phyloP scores from a whole-genome alignment of 495 filamentous ascomycete species.

The Hypoxylon intermedium region DNA sequence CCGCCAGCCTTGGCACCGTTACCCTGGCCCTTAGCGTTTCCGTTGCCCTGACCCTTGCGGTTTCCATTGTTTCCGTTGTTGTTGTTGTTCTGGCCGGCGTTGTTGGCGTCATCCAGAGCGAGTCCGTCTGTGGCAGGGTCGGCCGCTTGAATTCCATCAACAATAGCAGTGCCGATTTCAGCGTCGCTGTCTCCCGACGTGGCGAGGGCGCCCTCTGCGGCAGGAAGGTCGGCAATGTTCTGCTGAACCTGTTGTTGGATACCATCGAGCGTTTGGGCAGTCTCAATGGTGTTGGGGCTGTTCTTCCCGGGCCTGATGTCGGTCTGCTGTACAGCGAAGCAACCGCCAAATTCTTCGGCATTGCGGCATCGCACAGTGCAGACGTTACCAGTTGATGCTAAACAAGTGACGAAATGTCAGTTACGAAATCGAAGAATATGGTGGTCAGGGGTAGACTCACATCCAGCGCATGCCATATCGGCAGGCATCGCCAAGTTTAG shows the following conservation, averaged over 20 bases:
- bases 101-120: neutral
- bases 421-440: neutral
- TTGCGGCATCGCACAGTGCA: conserved; percentile 65
- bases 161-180: conserved; percentile 23
- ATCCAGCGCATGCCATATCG: conserved; percentile 47
- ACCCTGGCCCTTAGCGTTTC: neutral
- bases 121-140: conserved; percentile 19
- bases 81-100: neutral
- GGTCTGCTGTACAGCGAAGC: conserved; percentile 54
- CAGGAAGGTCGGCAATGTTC: conserved; percentile 48
- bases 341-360: conserved; percentile 62
- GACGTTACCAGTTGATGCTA: conserved; percentile 55
- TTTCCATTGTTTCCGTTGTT: neutral
- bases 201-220: conserved; percentile 43
- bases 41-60: conserved; percentile 4
- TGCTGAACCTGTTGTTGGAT: conserved; percentile 40
- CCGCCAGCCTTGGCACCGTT: too few relatives aligned
- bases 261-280: conserved; percentile 39
- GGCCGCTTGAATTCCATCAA: conserved; percentile 23
- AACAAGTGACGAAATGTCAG: neutral
- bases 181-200: conserved; percentile 2
- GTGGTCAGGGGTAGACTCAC: conserved; percentile 17
- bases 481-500: conserved; percentile 53
- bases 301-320: conserved; percentile 46
- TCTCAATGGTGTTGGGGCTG: conserved; percentile 44